Percentiles rank a stretch among this genome's conserved stretches.
Conservation (phyloP, 2,329 filamentous ascomycete genomes). For the Nemania serpens region DNA sequence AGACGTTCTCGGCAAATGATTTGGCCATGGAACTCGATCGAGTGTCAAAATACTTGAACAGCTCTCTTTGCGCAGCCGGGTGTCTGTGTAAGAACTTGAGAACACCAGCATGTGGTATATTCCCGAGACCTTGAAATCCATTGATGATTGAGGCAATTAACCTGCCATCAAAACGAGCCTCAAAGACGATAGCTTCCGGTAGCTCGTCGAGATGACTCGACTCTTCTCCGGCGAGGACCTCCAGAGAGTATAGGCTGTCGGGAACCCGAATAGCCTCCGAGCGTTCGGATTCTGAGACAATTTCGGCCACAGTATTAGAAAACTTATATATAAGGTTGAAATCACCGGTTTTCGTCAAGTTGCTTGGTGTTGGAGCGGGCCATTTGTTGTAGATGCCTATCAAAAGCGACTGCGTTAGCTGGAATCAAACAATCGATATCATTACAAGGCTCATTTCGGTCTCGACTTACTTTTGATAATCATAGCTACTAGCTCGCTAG, state of each 20-base stretch:
- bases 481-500: background rate
- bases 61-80: background rate
- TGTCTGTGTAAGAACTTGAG: background rate
- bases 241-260: background rate
- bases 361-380: background rate
- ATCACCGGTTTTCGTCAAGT: background rate
- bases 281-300: background rate
- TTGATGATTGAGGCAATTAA: background rate
- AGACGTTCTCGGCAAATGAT: background rate
- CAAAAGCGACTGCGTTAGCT: background rate
- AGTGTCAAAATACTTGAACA: background rate
- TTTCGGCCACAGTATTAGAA: background rate
- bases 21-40: background rate
- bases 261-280: background rate
- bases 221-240: background rate
- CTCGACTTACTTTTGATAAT: background rate
- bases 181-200: background rate
- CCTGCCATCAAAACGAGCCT: constrained; percentile 4
- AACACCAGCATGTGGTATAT: background rate
- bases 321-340: background rate
- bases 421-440: no score
- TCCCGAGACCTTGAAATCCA: background rate
- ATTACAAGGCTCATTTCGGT: background rate
- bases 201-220: background rate
- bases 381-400: background rate